Evolutionary conservation across 2,329 filamentous ascomycete genomes (phyloP).

Genomic region (Cladosporium sp.): DNA sequence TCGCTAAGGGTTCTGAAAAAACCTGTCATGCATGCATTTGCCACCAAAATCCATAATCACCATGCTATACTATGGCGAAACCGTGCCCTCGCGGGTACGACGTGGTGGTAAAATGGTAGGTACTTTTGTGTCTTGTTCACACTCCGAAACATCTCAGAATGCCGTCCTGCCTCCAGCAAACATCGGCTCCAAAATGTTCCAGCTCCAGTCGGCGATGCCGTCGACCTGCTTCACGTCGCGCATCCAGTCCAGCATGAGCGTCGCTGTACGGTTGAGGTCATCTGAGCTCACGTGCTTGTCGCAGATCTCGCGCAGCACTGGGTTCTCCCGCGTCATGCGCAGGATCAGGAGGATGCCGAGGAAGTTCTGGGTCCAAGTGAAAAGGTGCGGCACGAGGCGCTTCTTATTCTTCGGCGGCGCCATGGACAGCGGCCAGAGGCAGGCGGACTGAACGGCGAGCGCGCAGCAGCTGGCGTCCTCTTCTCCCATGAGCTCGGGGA

Average conservation of each 20-base stretch:
- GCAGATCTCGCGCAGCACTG: slow-evolving; percentile 46
- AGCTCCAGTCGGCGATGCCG: slow-evolving; percentile 51
- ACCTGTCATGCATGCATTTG: no score
- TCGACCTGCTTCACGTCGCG: slow-evolving; percentile 51
- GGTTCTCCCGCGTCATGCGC: slow-evolving; percentile 48
- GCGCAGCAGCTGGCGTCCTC: slow-evolving; percentile 52
- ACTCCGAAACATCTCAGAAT: background rate
- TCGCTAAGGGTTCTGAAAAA: no score
- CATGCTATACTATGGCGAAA: no score
- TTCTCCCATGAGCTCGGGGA: slow-evolving; percentile 47
- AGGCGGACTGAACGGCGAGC: slow-evolving; percentile 50
- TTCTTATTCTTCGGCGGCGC: slow-evolving; percentile 53
- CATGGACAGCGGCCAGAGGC: slow-evolving; percentile 56
- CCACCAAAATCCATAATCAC: no score
- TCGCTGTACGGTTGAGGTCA: slow-evolving; percentile 47
- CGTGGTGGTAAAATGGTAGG: no score
- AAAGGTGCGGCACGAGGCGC: slow-evolving; percentile 52
- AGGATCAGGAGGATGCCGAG: slow-evolving; percentile 53
- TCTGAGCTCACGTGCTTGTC: slow-evolving; percentile 40
- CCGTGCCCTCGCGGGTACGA: no score
- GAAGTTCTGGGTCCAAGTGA: slow-evolving; percentile 58
- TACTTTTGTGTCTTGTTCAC: no score
- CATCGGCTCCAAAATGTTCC: slow-evolving; percentile 45
- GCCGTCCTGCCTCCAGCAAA: slow-evolving; percentile 21
- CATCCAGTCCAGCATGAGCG: slow-evolving; percentile 54